These are phyloP conservation scores for Phialophora chinensis DNA, from an alignment of 2,329 filamentous ascomycete genomes.

Conservation along the genomic window DNA sequence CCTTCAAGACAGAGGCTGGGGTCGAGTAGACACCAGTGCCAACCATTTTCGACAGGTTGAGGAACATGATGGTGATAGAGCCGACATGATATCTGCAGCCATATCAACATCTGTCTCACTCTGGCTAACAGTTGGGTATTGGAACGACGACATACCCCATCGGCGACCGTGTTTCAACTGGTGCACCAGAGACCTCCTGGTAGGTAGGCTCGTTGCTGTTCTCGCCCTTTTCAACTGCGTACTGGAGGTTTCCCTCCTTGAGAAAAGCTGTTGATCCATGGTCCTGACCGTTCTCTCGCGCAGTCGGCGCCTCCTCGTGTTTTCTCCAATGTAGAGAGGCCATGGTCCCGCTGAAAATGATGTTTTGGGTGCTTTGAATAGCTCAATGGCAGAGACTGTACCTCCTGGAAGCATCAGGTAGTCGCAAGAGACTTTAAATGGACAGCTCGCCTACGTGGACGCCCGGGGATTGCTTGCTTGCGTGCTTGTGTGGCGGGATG, in stretches of 20 bases:
- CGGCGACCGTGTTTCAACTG: conserved; percentile 64
- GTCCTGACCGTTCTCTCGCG: neutral
- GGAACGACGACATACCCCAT: conserved; percentile 50
- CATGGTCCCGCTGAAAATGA: neutral
- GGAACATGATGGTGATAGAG: conserved; percentile 62
- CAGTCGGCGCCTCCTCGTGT: neutral
- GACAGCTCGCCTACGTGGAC: no score
- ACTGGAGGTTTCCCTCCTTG: conserved; percentile 52
- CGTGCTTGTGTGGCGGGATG: conserved; percentile 10
- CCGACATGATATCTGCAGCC: conserved; percentile 58
- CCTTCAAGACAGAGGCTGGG: conserved; percentile 61
- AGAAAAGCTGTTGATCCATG: conserved; percentile 26
- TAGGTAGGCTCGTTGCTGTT: conserved; percentile 59
- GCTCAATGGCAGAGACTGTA: neutral
- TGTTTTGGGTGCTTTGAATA: neutral
- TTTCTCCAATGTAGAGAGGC: conserved; percentile 16
- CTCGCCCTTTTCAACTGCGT: conserved; percentile 51
- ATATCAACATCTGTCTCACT: neutral
- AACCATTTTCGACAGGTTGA: conserved; percentile 69
- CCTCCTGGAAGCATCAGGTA: neutral
- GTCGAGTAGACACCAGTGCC: conserved; percentile 70
- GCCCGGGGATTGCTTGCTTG: neutral
- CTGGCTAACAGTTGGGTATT: neutral
- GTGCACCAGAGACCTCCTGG: conserved; percentile 67
- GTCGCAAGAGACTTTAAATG: conserved; percentile 4